Conservation (phyloP, 106 monocot species). For the Dendrobium catenatum region DNA sequence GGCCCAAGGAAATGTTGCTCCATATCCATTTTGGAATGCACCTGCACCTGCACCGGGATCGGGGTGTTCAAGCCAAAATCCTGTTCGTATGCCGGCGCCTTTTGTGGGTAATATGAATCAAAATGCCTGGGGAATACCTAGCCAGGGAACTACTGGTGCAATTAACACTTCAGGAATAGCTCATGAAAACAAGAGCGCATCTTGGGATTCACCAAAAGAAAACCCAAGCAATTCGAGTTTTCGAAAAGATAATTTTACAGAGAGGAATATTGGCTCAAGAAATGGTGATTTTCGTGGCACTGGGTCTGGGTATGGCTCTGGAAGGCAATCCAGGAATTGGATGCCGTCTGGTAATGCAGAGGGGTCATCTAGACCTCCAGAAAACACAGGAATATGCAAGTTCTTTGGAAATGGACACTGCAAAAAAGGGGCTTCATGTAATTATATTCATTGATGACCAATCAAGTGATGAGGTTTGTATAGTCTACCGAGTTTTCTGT, state of each 20-base stretch:
- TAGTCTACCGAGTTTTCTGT: not conserved
- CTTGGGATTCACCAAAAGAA: slow-evolving; percentile 22
- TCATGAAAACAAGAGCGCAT: slow-evolving; percentile 21
- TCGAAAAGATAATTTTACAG: slow-evolving; percentile 19
- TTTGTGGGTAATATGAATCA: slow-evolving; percentile 18
- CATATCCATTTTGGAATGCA: slow-evolving; percentile 23
- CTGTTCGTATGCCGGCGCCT: slow-evolving; percentile 6
- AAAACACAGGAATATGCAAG: not conserved
- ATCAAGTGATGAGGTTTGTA: not conserved
- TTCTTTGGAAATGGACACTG: not conserved
- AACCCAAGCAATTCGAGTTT: slow-evolving; percentile 14
- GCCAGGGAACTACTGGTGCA: slow-evolving; percentile 17
- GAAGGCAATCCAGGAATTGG: slow-evolving; percentile 21
- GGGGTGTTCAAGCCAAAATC: slow-evolving; percentile 12
- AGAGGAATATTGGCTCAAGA: slow-evolving; percentile 21
- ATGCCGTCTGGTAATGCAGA: slow-evolving; percentile 16
- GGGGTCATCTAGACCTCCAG: slow-evolving; percentile 13
- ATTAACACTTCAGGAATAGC: slow-evolving; percentile 15
- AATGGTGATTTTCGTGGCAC: slow-evolving; percentile 5
- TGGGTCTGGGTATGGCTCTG: slow-evolving; percentile 14
- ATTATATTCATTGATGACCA: slow-evolving; percentile 1
- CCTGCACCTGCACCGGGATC: slow-evolving; percentile 8
- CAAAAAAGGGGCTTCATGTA: not conserved
- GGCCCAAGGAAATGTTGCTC: slow-evolving; percentile 24
- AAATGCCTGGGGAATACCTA: slow-evolving; percentile 17